These are phyloP conservation scores for Ogataea haglerorum DNA, from an alignment of 805 yeast species.

Conservation along the genomic window DNA sequence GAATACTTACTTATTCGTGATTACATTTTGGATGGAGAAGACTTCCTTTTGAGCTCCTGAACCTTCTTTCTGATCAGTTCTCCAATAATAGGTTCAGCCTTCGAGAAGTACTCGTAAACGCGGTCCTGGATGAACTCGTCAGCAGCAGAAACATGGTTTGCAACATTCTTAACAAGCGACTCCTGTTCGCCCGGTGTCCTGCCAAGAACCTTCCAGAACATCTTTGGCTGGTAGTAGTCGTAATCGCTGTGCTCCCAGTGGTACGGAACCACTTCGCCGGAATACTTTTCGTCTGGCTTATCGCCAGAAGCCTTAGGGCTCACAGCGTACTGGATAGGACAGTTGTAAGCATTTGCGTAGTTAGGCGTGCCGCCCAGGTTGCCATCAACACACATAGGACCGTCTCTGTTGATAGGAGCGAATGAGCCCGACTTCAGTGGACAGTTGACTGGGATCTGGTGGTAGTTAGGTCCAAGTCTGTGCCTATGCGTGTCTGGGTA, in stretches of 20 bases:
- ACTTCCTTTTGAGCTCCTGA: conserved; percentile 43
- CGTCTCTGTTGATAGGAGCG: conserved; percentile 80
- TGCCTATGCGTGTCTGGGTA: conserved; percentile 86
- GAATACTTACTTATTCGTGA: not conserved
- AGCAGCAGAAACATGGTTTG: conserved; percentile 70
- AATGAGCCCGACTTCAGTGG: conserved; percentile 57
- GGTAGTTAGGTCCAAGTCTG: conserved; percentile 73
- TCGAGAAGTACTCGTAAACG: conserved; percentile 70
- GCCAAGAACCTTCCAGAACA: conserved; percentile 74
- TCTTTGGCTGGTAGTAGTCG: conserved; percentile 77
- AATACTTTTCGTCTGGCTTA: conserved; percentile 30
- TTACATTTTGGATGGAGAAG: conserved; percentile 29
- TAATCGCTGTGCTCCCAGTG: conserved; percentile 74
- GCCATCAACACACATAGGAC: conserved; percentile 65
- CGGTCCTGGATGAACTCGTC: conserved; percentile 72
- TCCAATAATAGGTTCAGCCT: conserved; percentile 70
- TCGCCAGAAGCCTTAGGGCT: conserved; percentile 33
- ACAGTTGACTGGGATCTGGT: conserved; percentile 86
- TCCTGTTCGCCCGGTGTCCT: conserved; percentile 79
- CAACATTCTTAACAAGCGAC: conserved; percentile 78
- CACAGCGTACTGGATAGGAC: conserved; percentile 44
- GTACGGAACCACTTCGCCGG: conserved; percentile 54
- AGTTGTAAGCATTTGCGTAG: conserved; percentile 56
- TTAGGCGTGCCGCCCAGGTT: conserved; percentile 78
- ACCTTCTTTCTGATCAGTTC: conserved; percentile 62